Evolutionary conservation across 148 eudicot genomes (phyloP), one percentile per base, ranked within the genome.

Genomic region (Silene uniflora): DNA sequence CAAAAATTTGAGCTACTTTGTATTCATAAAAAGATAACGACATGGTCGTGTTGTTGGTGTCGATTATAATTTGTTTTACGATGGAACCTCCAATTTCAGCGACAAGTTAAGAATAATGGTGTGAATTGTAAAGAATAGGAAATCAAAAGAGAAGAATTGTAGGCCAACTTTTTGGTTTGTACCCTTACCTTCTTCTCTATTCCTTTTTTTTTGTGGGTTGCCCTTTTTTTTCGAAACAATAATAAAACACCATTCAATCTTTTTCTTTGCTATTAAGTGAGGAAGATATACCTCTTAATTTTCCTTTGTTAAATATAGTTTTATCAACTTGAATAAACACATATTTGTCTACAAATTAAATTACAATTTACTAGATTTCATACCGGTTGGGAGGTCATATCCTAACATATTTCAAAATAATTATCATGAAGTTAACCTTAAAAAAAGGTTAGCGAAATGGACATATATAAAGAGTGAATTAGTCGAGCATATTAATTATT

Each of bases 231-330:
- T 24, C 16, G 59, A n/a, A 49, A 5, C 60, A 22, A 47, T 13
- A 52, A 24, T 71, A 71, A 60, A 25, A 17, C 19, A 69, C 59
- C 73, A 18, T n/a, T 49, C 72, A 46, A 44, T 42, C 56, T 52
- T 12, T 52, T 16, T 52, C 56, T 52, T 52, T 12, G 17, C 56
- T 52, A 52, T 52, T 52, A 52, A 52, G 17, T 13, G 44, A 39
- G 44, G 9, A 39, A 39, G 44, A 39, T 3, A 6, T 39, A 39
- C 8, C 10, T 5, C 44, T 39, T 39, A 39, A 39, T 39, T 39
- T 39, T 39, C 44, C 8, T 39, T 39, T 39, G 44, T 39, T 39
- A 39, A 39, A 39, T 39, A 6, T 39, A 39, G 44, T 39, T 39
- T 32, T 32, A 3, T 32, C 5, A 27, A 32, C 35, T 32, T 32